Conservation (phyloP, 169 alveolate species). For the Babesia bigemina region DNA sequence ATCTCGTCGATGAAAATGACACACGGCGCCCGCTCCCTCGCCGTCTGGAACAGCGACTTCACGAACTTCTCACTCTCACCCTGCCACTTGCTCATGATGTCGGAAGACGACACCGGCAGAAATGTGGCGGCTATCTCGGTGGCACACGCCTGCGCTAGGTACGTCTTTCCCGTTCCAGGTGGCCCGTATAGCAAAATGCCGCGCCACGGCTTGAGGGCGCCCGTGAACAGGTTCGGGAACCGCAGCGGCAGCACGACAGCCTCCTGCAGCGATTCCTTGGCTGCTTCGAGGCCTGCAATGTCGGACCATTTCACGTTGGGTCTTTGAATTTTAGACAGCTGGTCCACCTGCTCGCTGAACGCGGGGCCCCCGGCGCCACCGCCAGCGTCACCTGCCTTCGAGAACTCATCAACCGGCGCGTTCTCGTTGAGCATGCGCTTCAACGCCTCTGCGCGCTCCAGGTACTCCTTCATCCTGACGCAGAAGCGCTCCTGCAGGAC, state of each 20-base stretch:
- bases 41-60: conserved; percentile 92
- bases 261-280: conserved; percentile 91
- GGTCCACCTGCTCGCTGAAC: conserved; percentile 42
- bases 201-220: conserved; percentile 90
- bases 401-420: not conserved
- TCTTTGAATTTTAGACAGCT: conserved; percentile 52
- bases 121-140: conserved; percentile 96
- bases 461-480: conserved; percentile 74
- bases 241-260: conserved; percentile 94
- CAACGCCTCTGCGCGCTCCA: conserved; percentile 73
- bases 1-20: conserved; percentile 98
- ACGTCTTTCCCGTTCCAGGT: conserved; percentile 99
- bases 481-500: conserved; percentile 70
- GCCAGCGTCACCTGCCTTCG: not conserved
- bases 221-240: conserved; percentile 93
- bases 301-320: conserved; percentile 94
- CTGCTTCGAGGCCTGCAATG: conserved; percentile 92
- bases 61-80: conserved; percentile 98
- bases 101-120: conserved; percentile 93
- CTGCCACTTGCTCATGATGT: conserved; percentile 96
- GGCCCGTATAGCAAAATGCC: conserved; percentile 81
- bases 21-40: conserved; percentile 94
- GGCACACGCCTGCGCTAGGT: conserved; percentile 99
- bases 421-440: conserved; percentile 58
- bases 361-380: conserved; percentile 33